Percentiles rank a stretch among this genome's conserved stretches.
Conservation (phyloP, 2,329 filamentous ascomycete species). For the Tolypocladium tropicale region DNA sequence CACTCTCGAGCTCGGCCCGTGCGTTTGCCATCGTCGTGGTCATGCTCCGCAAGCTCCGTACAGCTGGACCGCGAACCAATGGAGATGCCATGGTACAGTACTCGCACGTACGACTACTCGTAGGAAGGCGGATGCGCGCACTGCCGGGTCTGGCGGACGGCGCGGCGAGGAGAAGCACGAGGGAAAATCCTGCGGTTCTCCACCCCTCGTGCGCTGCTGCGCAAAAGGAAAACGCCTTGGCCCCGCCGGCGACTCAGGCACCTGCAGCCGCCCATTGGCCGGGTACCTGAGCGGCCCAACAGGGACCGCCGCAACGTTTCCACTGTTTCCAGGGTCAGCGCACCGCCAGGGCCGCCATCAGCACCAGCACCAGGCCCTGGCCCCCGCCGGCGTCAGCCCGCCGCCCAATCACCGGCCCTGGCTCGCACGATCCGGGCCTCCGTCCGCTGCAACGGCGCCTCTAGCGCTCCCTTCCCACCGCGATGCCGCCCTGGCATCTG, state of each 20-base stretch:
- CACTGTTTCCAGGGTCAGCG: not conserved
- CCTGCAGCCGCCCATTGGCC: slow-evolving; percentile 16
- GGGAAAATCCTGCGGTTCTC: not conserved
- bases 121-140: not conserved
- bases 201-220: not conserved
- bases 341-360: not conserved
- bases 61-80: not conserved
- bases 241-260: slow-evolving; percentile 11
- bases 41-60: no score
- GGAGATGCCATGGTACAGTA: not conserved
- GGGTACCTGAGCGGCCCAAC: slow-evolving; percentile 13
- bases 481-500: no score
- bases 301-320: not conserved
- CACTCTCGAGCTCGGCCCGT: no score
- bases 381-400: not conserved
- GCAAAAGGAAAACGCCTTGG: not conserved
- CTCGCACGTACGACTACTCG: no score
- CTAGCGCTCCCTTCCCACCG: not conserved
- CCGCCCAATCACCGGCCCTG: not conserved
- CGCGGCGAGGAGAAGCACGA: not conserved
- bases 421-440: not conserved
- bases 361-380: not conserved
- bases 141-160: not conserved
- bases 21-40: not conserved
- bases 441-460: not conserved